Evolutionary conservation across 2,329 filamentous ascomycete genomes (phyloP).

Genomic region (Triangularia verruculosa): DNA sequence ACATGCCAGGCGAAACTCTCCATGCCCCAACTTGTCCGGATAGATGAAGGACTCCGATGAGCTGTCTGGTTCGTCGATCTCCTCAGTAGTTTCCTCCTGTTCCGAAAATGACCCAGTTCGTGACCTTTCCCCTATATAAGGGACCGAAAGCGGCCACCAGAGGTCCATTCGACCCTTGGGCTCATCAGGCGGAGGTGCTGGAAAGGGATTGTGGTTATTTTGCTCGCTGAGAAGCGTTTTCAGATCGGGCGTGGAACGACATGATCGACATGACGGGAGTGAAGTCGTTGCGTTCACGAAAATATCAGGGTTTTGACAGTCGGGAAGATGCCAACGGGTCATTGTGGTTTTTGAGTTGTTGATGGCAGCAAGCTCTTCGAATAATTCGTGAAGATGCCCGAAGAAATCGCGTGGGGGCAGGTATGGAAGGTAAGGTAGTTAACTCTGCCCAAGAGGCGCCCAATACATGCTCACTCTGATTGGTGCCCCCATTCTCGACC

Average conservation of each 20-base stretch:
- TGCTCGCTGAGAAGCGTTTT: background rate
- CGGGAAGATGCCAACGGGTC: constrained; percentile 7
- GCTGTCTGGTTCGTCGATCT: background rate
- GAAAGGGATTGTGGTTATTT: background rate
- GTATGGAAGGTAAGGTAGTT: too few relatives aligned
- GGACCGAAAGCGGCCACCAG: constrained; percentile 11
- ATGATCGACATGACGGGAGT: background rate
- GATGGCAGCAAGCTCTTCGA: too few relatives aligned
- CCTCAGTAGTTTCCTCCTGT: background rate
- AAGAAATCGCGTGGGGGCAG: too few relatives aligned
- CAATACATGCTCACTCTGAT: too few relatives aligned
- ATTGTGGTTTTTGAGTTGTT: too few relatives aligned
- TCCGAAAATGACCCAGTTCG: background rate
- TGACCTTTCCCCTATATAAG: background rate
- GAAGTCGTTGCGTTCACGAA: background rate
- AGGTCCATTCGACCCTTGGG: constrained; percentile 7
- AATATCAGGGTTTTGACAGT: background rate
- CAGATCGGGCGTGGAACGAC: background rate
- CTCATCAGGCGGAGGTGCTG: constrained; percentile 4
- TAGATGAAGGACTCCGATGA: background rate
- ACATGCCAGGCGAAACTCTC: constrained; percentile 4
- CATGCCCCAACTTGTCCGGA: background rate
- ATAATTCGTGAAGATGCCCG: too few relatives aligned
- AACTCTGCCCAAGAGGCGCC: too few relatives aligned
- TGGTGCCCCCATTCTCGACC: too few relatives aligned